A percentile compares a stretch with the other conserved stretches of the same genome.
Evolutionary conservation across 352 stramenopile species (phyloP).

Genomic region (Phytopythium litorale): DNA sequence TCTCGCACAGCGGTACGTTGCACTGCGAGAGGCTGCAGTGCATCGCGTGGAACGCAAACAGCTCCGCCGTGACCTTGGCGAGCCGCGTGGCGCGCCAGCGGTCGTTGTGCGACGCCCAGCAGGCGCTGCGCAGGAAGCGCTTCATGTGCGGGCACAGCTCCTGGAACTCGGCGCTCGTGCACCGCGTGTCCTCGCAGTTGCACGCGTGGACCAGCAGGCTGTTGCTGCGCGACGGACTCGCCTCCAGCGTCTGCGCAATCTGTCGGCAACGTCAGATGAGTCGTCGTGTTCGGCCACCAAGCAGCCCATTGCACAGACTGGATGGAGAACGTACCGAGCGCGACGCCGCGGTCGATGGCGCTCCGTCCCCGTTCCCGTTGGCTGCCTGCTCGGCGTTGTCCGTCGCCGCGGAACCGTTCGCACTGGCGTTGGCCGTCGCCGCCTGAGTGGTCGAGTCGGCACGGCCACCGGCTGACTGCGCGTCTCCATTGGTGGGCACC

Average conservation of each 20-base stretch:
- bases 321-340: background rate
- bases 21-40: slow-evolving; percentile 33
- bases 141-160: slow-evolving; percentile 60
- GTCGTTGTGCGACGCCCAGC: slow-evolving; percentile 59
- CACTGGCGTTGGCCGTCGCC: background rate
- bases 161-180: slow-evolving; percentile 28
- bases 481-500: background rate
- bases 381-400: background rate
- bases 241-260: slow-evolving; percentile 39
- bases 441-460: background rate
- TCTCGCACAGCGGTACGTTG: slow-evolving; percentile 38
- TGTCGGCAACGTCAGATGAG: slow-evolving; percentile 7
- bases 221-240: slow-evolving; percentile 42
- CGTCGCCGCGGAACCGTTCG: background rate
- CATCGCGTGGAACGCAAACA: slow-evolving; percentile 54
- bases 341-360: slow-evolving; percentile 17
- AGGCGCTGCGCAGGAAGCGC: slow-evolving; percentile 59
- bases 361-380: slow-evolving; percentile 5
- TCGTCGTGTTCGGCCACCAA: background rate
- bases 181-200: slow-evolving; percentile 44
- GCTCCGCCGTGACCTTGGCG: slow-evolving; percentile 39
- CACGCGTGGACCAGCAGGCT: slow-evolving; percentile 54
- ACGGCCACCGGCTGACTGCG: background rate
- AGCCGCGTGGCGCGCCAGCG: slow-evolving; percentile 47
- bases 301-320: background rate